phyloP scores from a whole-genome alignment of 805 yeast genomes.

The Pichia membranifaciens region DNA sequence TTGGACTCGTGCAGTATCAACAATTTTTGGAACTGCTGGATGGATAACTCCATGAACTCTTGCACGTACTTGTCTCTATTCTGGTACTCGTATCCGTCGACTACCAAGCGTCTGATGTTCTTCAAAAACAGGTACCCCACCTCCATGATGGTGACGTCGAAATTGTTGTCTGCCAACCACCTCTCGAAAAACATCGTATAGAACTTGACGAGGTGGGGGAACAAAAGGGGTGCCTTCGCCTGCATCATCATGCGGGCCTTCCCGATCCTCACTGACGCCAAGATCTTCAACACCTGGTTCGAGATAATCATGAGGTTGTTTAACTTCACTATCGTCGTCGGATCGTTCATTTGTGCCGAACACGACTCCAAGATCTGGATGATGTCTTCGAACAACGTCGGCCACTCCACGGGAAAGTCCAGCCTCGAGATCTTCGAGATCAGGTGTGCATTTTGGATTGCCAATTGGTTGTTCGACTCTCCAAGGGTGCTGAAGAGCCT shows the following conservation, averaged over 20 bases:
- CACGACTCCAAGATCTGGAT: slow-evolving; percentile 40
- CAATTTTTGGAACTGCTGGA: slow-evolving; percentile 55
- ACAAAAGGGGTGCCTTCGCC: slow-evolving; percentile 56
- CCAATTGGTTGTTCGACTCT: slow-evolving; percentile 68
- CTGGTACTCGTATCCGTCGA: slow-evolving; percentile 70
- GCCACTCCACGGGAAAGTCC: slow-evolving; percentile 90
- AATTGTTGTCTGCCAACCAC: slow-evolving; percentile 45
- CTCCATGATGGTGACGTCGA: slow-evolving; percentile 53
- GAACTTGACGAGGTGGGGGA: slow-evolving; percentile 52
- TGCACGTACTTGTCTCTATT: slow-evolving; percentile 51
- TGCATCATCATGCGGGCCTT: slow-evolving; percentile 75
- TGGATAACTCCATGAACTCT: slow-evolving; percentile 53
- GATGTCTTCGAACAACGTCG: slow-evolving; percentile 63
- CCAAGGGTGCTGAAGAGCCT: slow-evolving; percentile 51
- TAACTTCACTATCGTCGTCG: slow-evolving; percentile 41
- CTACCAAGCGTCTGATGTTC: slow-evolving; percentile 62
- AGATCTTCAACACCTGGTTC: slow-evolving; percentile 71
- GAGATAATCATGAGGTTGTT: slow-evolving; percentile 61
- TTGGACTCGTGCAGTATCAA: slow-evolving; percentile 47
- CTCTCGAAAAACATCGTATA: slow-evolving; percentile 55
- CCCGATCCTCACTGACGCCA: slow-evolving; percentile 78
- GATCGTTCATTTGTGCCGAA: slow-evolving; percentile 23
- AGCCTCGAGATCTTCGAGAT: slow-evolving; percentile 69
- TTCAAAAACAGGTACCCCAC: slow-evolving; percentile 76
- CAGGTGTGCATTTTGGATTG: slow-evolving; percentile 81